These are phyloP conservation scores for Haplographium delicatum DNA, from an alignment of 495 filamentous ascomycete species.

Conservation along the genomic window DNA sequence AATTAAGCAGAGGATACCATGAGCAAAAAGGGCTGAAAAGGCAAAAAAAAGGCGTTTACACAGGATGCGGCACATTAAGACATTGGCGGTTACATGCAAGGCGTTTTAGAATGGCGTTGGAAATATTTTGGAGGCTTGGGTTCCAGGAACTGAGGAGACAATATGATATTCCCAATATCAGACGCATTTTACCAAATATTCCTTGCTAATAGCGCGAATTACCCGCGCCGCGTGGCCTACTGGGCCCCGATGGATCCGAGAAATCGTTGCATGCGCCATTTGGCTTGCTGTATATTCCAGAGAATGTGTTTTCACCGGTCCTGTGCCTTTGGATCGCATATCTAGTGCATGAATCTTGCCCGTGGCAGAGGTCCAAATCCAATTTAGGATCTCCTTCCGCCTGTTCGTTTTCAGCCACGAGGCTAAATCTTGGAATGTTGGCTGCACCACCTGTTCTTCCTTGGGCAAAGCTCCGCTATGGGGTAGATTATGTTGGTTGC, in stretches of 20 bases:
- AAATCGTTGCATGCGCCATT: slow-evolving; percentile 4
- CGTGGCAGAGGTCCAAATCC: neutral
- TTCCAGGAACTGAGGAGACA: slow-evolving; percentile 6
- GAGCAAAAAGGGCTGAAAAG: slow-evolving; percentile 16
- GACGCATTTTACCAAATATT: slow-evolving; percentile 4
- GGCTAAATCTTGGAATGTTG: slow-evolving; percentile 3
- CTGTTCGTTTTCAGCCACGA: slow-evolving; percentile 10
- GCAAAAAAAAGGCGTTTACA: too few species aligned
- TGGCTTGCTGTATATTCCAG: neutral
- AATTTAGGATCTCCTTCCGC: slow-evolving; percentile 6
- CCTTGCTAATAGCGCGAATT: neutral
- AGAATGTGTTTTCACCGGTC: slow-evolving; percentile 1
- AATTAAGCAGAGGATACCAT: slow-evolving; percentile 1
- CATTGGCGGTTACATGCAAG: slow-evolving; percentile 18
- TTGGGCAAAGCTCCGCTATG: too few species aligned
- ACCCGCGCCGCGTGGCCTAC: neutral
- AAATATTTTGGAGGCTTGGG: slow-evolving; percentile 8
- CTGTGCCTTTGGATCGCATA: slow-evolving; percentile 16
- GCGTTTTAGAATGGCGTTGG: slow-evolving; percentile 18
- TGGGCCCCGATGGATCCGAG: neutral
- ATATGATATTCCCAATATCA: slow-evolving; percentile 12
- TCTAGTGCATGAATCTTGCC: slow-evolving; percentile 5
- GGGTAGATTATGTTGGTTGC: neutral
- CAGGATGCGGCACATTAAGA: neutral
- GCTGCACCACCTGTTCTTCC: too few species aligned